Percentiles rank a stretch among this genome's conserved stretches.
Conservation (phyloP, 192 early-diverging fungal genomes). For the Linnemannia elongata region DNA sequence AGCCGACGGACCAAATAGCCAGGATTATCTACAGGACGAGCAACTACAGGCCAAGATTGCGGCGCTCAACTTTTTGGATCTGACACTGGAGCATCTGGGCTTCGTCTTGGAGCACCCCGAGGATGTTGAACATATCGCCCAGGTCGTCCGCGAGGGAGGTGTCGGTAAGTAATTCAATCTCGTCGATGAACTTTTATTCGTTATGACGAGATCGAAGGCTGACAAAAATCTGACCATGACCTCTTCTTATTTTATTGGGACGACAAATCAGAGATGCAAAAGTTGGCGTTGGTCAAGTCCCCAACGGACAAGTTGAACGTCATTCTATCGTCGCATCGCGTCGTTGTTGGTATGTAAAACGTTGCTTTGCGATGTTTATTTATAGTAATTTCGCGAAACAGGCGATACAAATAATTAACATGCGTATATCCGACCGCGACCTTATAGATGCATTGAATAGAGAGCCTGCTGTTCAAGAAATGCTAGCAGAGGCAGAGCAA, state of each 20-base stretch:
- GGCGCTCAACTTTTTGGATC: conserved; percentile 73
- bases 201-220: not conserved
- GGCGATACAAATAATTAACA: not conserved
- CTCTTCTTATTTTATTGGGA: not conserved
- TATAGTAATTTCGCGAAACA: no score
- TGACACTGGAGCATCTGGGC: conserved; percentile 72
- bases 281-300: conserved; percentile 52
- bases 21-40: conserved; percentile 73
- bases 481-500: conserved; percentile 22
- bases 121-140: conserved; percentile 56
- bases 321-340: conserved; percentile 56
- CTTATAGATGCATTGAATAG: conserved; percentile 33
- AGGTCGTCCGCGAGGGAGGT: conserved; percentile 57
- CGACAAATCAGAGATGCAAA: conserved; percentile 47
- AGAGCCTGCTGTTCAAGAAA: conserved; percentile 45
- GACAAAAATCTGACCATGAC: not conserved
- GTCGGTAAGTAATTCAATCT: conserved; percentile 11
- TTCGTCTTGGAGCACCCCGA: conserved; percentile 58
- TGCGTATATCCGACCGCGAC: not conserved
- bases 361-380: not conserved
- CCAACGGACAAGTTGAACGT: conserved; percentile 62
- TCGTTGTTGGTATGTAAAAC: conserved; percentile 56
- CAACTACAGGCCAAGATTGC: conserved; percentile 75
- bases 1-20: conserved; percentile 42
- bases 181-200: not conserved